Conservation (phyloP, 495 filamentous ascomycete genomes). For the Penicillium pulvis region DNA sequence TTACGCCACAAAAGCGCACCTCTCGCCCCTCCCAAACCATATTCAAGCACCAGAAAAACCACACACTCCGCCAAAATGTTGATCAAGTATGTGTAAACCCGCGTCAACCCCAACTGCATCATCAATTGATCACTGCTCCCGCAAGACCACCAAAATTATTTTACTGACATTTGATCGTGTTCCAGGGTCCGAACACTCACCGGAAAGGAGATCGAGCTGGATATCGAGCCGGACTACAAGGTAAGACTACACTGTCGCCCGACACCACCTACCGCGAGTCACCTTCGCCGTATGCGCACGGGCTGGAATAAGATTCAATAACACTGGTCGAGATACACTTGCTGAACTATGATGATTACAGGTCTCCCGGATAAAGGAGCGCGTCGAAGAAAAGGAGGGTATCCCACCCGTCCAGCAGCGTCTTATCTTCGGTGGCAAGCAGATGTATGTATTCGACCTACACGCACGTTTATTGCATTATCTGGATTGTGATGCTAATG, state of each 20-base stretch:
- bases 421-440: conserved; percentile 94
- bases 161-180: conserved; percentile 16
- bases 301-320: not conserved
- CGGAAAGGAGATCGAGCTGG: conserved; percentile 97
- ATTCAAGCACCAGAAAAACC: conserved; percentile 1
- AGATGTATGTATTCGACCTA: conserved; percentile 70
- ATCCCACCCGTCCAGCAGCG: conserved; percentile 98
- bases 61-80: conserved; percentile 37
- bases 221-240: conserved; percentile 92
- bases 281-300: not conserved
- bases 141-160: conserved; percentile 7
- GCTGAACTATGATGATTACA: conserved; percentile 32
- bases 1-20: not conserved
- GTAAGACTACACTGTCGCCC: conserved; percentile 45
- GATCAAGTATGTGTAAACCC: conserved; percentile 45
- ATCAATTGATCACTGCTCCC: conserved; percentile 14
- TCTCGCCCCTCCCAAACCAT: not conserved
- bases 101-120: conserved; percentile 23
- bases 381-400: conserved; percentile 97
- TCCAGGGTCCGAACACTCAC: conserved; percentile 95
- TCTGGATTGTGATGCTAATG: not conserved
- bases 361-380: conserved; percentile 96
- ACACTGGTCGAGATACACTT: not conserved
- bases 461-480: not conserved
- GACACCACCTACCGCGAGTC: not conserved